phyloP scores from a whole-genome alignment of 1,139 yeast genomes.

The Sugiyamaella neomexicana region DNA sequence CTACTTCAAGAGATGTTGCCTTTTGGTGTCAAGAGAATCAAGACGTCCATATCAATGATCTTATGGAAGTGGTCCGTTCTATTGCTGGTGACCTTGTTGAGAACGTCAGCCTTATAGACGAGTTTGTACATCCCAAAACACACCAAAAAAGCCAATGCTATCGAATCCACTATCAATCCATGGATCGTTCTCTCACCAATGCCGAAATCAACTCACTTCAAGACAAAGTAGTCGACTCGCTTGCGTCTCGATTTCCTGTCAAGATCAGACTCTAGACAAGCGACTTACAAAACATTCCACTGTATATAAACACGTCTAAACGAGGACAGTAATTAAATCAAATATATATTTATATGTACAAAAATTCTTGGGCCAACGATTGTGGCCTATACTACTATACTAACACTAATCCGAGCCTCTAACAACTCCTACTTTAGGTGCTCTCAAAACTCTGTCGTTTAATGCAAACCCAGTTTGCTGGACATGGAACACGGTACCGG shows the following conservation, averaged over 20 bases:
- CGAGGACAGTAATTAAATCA: background rate
- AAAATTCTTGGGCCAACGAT: conserved; percentile 1
- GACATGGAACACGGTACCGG: conserved; percentile 91
- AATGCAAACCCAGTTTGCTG: conserved; percentile 89
- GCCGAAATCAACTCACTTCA: conserved; percentile 76
- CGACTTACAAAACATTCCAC: too few species aligned
- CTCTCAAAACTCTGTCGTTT: conserved; percentile 86
- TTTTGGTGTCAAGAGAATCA: conserved; percentile 63
- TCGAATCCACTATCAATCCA: conserved; percentile 87
- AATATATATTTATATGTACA: background rate
- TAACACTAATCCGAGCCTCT: conserved; percentile 44
- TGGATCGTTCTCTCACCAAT: conserved; percentile 89
- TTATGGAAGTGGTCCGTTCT: conserved; percentile 85
- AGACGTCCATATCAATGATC: conserved; percentile 76
- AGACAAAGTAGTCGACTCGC: conserved; percentile 56
- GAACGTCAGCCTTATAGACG: conserved; percentile 76
- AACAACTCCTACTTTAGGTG: conserved; percentile 96
- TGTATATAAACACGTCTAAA: too few species aligned
- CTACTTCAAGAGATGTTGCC: conserved; percentile 81
- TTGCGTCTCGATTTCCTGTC: conserved; percentile 55
- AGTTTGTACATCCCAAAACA: conserved; percentile 82
- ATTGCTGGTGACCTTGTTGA: conserved; percentile 89
- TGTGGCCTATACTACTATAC: background rate
- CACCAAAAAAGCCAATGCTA: conserved; percentile 78
- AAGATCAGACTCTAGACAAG: conserved; percentile 58